phyloP scores from a whole-genome alignment of 176 grass and related monocot genomes.

The Ensete ventricosum region DNA sequence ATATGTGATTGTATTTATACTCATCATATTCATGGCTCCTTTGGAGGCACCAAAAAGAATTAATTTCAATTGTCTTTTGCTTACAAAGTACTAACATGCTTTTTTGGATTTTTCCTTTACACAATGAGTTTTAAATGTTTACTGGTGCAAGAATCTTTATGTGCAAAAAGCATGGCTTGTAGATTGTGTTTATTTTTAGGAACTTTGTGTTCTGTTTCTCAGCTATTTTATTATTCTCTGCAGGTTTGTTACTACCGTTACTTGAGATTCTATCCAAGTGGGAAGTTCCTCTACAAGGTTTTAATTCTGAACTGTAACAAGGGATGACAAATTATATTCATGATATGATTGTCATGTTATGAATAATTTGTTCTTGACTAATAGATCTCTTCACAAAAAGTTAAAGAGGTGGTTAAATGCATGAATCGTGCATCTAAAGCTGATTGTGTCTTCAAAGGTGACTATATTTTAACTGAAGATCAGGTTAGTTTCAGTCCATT shows the following conservation, averaged over 20 bases:
- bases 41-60: background rate
- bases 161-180: background rate
- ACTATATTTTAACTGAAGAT: conserved; percentile 61
- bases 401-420: conserved; percentile 92
- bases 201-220: too few species aligned
- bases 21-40: background rate
- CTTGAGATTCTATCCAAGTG: conserved; percentile 77
- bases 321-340: background rate
- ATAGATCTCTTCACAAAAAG: conserved; percentile 78
- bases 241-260: conserved; percentile 97
- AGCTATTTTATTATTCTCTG: background rate
- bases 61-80: background rate
- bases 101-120: background rate
- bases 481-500: conserved; percentile 29
- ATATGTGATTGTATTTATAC: background rate
- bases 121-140: background rate
- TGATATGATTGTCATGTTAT: background rate
- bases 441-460: conserved; percentile 86
- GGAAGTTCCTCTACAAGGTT: conserved; percentile 97
- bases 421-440: conserved; percentile 82
- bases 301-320: background rate
- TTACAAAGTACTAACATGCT: background rate
- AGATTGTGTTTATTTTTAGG: background rate
- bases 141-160: background rate
- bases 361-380: conserved; percentile 11